Conservation (phyloP, 768 basidiomycete species). For the Russula olivacea region DNA sequence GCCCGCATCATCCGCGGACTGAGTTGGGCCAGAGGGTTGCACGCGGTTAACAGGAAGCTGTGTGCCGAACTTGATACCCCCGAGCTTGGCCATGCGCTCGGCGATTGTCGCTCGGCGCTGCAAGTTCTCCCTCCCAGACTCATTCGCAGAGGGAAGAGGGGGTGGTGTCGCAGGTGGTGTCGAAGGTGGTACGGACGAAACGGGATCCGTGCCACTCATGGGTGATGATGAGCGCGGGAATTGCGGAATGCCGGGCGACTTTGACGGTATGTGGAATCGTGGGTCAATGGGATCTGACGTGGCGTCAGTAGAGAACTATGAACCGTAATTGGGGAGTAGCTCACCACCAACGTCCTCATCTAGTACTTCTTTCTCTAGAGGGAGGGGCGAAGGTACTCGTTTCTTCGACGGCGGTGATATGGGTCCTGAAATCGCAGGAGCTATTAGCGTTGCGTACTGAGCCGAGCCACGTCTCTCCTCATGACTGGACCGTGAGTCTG, state of each 20-base stretch:
- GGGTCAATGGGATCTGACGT: constrained; percentile 64
- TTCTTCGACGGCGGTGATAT: constrained; percentile 12
- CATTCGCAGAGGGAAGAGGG: constrained; percentile 3
- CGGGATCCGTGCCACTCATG: neutral
- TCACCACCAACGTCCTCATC: constrained; percentile 40
- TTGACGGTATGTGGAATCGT: constrained; percentile 45
- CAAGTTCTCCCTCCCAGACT: constrained; percentile 44
- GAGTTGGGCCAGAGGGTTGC: constrained; percentile 32
- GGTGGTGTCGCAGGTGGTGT: constrained; percentile 1
- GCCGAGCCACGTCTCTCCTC: constrained; percentile 15
- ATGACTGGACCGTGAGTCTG: constrained; percentile 3
- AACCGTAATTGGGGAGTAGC: constrained; percentile 26
- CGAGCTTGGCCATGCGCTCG: constrained; percentile 91
- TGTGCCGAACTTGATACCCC: constrained; percentile 77
- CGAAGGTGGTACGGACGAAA: constrained; percentile 7
- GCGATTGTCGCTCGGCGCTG: constrained; percentile 67
- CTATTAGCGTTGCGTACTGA: neutral
- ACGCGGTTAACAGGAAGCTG: constrained; percentile 45
- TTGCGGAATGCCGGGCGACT: constrained; percentile 29
- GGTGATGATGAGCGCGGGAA: constrained; percentile 1
- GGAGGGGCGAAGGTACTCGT: constrained; percentile 11
- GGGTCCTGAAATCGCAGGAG: neutral
- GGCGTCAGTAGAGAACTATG: constrained; percentile 8
- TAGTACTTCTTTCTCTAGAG: constrained; percentile 21
- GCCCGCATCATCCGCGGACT: constrained; percentile 26